Evolutionary conservation across 1,139 yeast species (phyloP).

Genomic region (Wickerhamomyces sp.): DNA sequence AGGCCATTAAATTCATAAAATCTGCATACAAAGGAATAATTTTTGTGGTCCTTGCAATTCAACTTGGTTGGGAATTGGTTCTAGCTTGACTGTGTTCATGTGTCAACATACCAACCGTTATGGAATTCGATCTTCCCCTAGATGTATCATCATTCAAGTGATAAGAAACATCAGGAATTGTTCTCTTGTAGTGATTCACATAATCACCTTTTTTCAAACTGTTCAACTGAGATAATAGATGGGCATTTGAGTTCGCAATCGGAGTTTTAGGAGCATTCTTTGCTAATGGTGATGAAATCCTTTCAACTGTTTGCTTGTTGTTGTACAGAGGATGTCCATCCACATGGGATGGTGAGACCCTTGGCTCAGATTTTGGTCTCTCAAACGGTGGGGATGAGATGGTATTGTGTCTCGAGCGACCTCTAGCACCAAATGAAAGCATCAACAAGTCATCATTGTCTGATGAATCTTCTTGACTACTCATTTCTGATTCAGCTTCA

Average conservation of each 20-base stretch:
- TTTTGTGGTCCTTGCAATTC: neutral
- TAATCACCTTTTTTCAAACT: constrained; percentile 22
- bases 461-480: constrained; percentile 26
- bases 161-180: constrained; percentile 37
- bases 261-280: constrained; percentile 28
- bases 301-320: constrained; percentile 8
- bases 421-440: constrained; percentile 8
- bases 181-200: constrained; percentile 33
- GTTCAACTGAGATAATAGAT: constrained; percentile 11
- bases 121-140: constrained; percentile 20
- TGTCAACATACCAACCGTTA: constrained; percentile 21
- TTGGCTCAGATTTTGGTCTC: constrained; percentile 5
- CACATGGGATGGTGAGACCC: neutral
- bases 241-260: constrained; percentile 26
- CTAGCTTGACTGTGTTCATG: constrained; percentile 1
- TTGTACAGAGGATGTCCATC: neutral
- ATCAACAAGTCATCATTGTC: constrained; percentile 26
- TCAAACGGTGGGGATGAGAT: constrained; percentile 3
- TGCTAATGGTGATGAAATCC: constrained; percentile 27
- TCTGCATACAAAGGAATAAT: too few relatives aligned
- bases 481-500: constrained; percentile 1
- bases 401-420: constrained; percentile 8
- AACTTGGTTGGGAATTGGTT: neutral
- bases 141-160: constrained; percentile 10
- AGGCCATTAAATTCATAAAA: too few relatives aligned